Evolutionary conservation across 805 yeast species (phyloP).

Genomic region (Cyberlindnera japonica): DNA sequence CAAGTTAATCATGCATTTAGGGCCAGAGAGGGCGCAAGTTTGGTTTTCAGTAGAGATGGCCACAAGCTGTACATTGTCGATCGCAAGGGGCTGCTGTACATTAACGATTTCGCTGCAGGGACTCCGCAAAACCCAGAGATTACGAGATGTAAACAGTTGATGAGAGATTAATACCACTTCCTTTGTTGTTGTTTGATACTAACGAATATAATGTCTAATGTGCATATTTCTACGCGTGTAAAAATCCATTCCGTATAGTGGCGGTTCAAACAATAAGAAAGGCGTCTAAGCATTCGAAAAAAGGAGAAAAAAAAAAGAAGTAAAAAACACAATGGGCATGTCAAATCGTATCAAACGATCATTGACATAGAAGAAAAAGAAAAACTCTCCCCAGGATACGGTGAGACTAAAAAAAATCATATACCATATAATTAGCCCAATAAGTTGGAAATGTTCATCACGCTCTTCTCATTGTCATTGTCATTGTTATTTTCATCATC

Average conservation of each 20-base stretch:
- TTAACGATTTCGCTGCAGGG: conserved; percentile 88
- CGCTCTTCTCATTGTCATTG: conserved; percentile 9
- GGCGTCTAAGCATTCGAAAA: no score
- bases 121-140: conserved; percentile 61
- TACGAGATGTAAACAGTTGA: conserved; percentile 50
- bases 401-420: no score
- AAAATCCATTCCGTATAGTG: no score
- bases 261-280: no score
- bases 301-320: no score
- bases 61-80: conserved; percentile 74
- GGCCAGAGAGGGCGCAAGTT: conserved; percentile 71
- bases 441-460: conserved; percentile 24
- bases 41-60: conserved; percentile 76
- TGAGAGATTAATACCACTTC: conserved; percentile 12
- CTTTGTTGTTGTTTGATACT: no score
- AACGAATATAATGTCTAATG: no score
- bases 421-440: conserved; percentile 19
- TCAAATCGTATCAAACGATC: no score
- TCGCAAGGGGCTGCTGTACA: conserved; percentile 71
- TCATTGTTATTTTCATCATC: background rate
- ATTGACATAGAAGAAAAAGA: no score
- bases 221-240: no score
- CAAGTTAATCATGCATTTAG: conserved; percentile 76
- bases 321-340: no score
- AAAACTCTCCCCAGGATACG: no score